Base-by-base conservation (phyloP, 192 early-diverging fungal species). In the Linderina pennispora region DNA sequence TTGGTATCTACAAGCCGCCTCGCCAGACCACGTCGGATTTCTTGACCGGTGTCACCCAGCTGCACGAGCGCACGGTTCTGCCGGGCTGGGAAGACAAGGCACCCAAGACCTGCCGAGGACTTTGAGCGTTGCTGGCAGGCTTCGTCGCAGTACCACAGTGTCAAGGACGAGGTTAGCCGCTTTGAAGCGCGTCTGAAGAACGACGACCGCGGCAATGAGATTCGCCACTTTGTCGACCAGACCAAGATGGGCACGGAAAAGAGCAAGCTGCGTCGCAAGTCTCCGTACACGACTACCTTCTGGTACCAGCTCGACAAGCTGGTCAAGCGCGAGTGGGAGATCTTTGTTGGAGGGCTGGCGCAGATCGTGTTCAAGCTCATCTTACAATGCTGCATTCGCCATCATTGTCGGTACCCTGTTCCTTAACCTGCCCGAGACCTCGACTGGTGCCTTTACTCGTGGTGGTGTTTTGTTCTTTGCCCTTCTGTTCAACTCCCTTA, bases 1-100 rank as follows among this genome's bases (percentile, higher is more conserved):
- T 87, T 13, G 85, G 85, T 6, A 78, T 82, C 45, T 39, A 62
- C 15, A 81, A 78, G 38, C 80, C 83, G 20, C 21, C 53, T 42
- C 79, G 86, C 21, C 81, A 86, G 59, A 82, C 82, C 3, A 80
- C 78, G 0, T 76, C 84, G 1, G 86, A 90, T 52, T 87, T 83
- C 51, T 57, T 88, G 20, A 87, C 83, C 3, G 83, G 83, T 13
- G 40, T 88, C 17, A 86, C 82, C 8, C 78, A 83, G 37, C 70
- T 74, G 17, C 53, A 75, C 25, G 82, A 86, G 54, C 77, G 78
- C 25, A 54, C 69, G 15, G 55, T 77, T 8, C 44, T 55, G 6
- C 42, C 67, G 4, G 87, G 80, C 4, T 86, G 70, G 62, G 74
- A 80, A 48, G 60, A 67, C 7, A 43, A 53, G 22, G 72, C 70